Evolutionary conservation across 805 yeast species (phyloP), one percentile per base, ranked within the genome.

Genomic region (Hanseniaspora singularis): DNA sequence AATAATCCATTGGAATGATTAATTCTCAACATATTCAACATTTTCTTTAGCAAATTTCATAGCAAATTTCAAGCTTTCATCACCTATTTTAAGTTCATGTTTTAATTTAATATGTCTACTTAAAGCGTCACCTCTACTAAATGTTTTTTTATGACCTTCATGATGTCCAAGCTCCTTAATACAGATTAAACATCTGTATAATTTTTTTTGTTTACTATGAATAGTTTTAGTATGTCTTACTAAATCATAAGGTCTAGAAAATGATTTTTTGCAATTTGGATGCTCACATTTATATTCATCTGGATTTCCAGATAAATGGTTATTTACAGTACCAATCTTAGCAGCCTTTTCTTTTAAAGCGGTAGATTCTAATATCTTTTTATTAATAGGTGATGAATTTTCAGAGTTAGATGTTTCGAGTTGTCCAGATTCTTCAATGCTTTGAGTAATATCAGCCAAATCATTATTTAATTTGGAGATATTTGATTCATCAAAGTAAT

Each of bases 171-270:
- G 59, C 2, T 66, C 63, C 46, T 60, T 55, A 19, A 65, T 92
- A 65, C 98, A 89, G 38, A 81, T 78, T 54, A 77, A 78, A 63
- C 98, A 89, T 59, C 82, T 78, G 68, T 79, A 92, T 40, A 81
- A 77, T 56, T 82, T 82, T 64, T 89, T 81, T 60, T 80, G 81
- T 40, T 82, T 72, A 1, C 96, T 92, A 62, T 89, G 98, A 46
- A 89, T 88, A 0, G 97, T 92, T 57, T 89, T 95, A 63, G 89
- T 96, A 63, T 89, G 98, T 56, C 98, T 76, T 22, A 88, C 81
- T 57, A 89, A 70, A 66, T 89, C 98, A 60, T 89, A 89, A 16
- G 96, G 94, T 58, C 98, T 75, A 15, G 96, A 86, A 59, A 89
- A 89, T 57, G 38, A 44, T 78, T 58, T 16, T 26, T 37, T 36